Evolutionary conservation across 1,284 basidiomycete species (phyloP).

Genomic region (Fistulinella cinereoalba): DNA sequence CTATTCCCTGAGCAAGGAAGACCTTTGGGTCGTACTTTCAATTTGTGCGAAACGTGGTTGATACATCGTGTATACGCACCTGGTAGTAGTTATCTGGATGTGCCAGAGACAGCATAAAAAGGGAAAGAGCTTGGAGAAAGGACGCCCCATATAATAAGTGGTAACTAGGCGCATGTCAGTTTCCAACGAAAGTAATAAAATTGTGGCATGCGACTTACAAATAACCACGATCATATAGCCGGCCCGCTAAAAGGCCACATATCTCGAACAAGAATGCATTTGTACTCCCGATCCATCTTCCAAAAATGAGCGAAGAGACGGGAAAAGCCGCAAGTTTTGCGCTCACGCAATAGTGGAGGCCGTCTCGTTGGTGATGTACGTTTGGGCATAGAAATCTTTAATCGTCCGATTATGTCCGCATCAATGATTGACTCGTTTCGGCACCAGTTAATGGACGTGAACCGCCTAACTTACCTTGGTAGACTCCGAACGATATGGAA

Average conservation of each 20-base stretch:
- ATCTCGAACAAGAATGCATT: conserved; percentile 15
- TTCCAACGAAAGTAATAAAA: not conserved
- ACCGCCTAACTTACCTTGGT: conserved; percentile 37
- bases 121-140: conserved; percentile 25
- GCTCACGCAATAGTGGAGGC: conserved; percentile 41
- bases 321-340: not conserved
- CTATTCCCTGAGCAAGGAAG: conserved; percentile 36
- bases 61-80: too few relatives aligned
- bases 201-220: conserved; percentile 22
- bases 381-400: conserved; percentile 38
- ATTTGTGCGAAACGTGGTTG: too few relatives aligned
- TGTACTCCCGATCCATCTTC: conserved; percentile 34
- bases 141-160: conserved; percentile 19
- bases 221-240: conserved; percentile 31
- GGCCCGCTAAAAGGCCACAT: conserved; percentile 25
- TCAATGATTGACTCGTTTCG: too few relatives aligned
- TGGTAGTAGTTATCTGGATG: conserved; percentile 36
- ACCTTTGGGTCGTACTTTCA: too few relatives aligned
- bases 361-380: conserved; percentile 35
- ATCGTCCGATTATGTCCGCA: too few relatives aligned
- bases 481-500: conserved; percentile 41
- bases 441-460: too few relatives aligned
- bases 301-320: too few relatives aligned
- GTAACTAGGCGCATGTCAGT: conserved; percentile 6
- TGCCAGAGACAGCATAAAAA: conserved; percentile 39